Percentiles rank a stretch among this genome's conserved stretches.
Evolutionary conservation across 768 basidiomycete species (phyloP).

Genomic region (Mrakia frigida): DNA sequence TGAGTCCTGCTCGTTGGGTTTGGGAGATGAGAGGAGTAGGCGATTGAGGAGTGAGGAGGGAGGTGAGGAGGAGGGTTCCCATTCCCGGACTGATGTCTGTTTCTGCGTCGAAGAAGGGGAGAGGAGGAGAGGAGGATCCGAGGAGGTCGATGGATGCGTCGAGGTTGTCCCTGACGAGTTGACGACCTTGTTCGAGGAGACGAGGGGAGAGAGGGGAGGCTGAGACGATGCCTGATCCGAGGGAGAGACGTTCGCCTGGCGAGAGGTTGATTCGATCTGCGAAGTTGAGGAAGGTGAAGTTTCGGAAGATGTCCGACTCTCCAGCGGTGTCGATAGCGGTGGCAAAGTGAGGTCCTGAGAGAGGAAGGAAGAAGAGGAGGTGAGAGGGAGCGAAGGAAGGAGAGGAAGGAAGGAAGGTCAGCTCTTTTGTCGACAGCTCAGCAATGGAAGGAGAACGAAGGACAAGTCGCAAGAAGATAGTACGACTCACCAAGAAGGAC

Average conservation of each 20-base stretch:
- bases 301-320: slow-evolving; percentile 27
- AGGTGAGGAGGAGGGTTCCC: slow-evolving; percentile 32
- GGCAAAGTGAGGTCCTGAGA: slow-evolving; percentile 25
- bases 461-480: slow-evolving; percentile 37
- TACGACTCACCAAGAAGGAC: slow-evolving; percentile 40
- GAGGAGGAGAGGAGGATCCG: slow-evolving; percentile 12
- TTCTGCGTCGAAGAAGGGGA: slow-evolving; percentile 31
- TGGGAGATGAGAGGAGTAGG: slow-evolving; percentile 30
- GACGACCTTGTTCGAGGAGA: slow-evolving; percentile 34
- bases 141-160: slow-evolving; percentile 30
- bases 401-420: neutral
- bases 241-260: slow-evolving; percentile 28
- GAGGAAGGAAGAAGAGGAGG: neutral
- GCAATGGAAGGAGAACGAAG: slow-evolving; percentile 37
- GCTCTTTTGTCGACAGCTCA: slow-evolving; percentile 30
- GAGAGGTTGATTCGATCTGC: slow-evolving; percentile 23
- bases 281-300: slow-evolving; percentile 21
- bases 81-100: slow-evolving; percentile 32
- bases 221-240: slow-evolving; percentile 28
- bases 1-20: slow-evolving; percentile 22
- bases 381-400: slow-evolving; percentile 14
- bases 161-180: slow-evolving; percentile 32
- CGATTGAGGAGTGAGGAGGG: slow-evolving; percentile 38
- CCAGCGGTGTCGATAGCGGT: slow-evolving; percentile 28
- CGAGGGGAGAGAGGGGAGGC: slow-evolving; percentile 1